A percentile compares a stretch with the other conserved stretches of the same genome.
phyloP scores from a whole-genome alignment of 2,329 filamentous ascomycete species.

The Ascosphaera apis region DNA sequence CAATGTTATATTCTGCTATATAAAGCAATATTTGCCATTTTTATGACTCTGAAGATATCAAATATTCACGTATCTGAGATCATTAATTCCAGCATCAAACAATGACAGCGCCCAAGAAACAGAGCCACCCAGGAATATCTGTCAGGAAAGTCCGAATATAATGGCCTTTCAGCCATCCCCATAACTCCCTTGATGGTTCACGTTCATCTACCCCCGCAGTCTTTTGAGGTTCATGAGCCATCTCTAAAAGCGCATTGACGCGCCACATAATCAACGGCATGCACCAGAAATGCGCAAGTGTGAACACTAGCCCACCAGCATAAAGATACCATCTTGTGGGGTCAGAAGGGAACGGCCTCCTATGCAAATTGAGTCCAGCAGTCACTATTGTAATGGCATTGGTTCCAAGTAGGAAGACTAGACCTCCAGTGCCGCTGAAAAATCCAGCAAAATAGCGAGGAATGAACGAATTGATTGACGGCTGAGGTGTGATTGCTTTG shows the following conservation, averaged over 20 bases:
- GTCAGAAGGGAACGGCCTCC: not conserved
- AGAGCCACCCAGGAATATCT: slow-evolving; percentile 5
- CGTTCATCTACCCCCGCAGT: slow-evolving; percentile 1
- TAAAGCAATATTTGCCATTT: too few species aligned
- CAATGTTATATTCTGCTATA: too few species aligned
- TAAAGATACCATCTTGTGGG: slow-evolving; percentile 3
- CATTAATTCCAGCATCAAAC: slow-evolving; percentile 1
- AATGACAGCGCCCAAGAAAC: slow-evolving; percentile 4
- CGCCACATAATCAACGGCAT: slow-evolving; percentile 5
- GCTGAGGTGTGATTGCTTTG: not conserved
- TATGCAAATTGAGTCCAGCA: not conserved
- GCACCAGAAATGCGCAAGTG: slow-evolving; percentile 5
- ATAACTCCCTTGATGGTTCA: slow-evolving; percentile 3
- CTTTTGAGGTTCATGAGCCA: slow-evolving; percentile 2
- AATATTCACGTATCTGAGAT: too few species aligned
- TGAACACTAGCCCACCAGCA: slow-evolving; percentile 3
- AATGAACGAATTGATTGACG: not conserved
- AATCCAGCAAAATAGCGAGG: not conserved
- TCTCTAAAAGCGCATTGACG: slow-evolving; percentile 2
- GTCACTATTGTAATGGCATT: not conserved
- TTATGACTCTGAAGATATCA: too few species aligned
- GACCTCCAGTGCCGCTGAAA: not conserved
- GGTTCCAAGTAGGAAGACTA: not conserved
- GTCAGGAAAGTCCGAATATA: slow-evolving; percentile 4
- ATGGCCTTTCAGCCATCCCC: slow-evolving; percentile 6